Percentiles rank a stretch among this genome's conserved stretches.
Conservation (phyloP, 2,329 filamentous ascomycete genomes). For the Chaetothyriales sp. region DNA sequence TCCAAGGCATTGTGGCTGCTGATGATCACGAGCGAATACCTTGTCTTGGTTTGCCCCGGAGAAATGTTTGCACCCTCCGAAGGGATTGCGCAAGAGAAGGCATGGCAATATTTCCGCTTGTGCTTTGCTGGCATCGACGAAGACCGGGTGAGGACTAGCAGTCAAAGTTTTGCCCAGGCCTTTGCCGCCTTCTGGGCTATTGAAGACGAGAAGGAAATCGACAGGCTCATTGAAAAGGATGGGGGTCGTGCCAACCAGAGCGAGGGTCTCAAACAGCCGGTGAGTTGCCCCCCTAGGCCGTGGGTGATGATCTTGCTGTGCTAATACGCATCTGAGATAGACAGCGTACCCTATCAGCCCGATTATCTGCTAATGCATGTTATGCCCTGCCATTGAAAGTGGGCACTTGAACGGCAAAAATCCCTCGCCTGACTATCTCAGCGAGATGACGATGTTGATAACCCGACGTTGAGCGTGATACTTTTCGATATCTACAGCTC, state of each 20-base stretch:
- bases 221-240: constrained; percentile 40
- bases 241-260: neutral
- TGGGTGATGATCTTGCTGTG: neutral
- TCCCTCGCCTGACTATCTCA: too few relatives aligned
- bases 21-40: constrained; percentile 52
- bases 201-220: constrained; percentile 49
- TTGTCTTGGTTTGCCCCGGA: constrained; percentile 57
- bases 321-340: neutral
- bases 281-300: neutral
- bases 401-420: neutral
- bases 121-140: constrained; percentile 78
- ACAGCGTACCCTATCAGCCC: neutral
- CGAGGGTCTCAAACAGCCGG: neutral
- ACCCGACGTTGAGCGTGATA: too few relatives aligned
- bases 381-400: neutral
- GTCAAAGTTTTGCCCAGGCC: constrained; percentile 50
- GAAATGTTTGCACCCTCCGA: constrained; percentile 55
- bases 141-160: constrained; percentile 48
- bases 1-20: constrained; percentile 54
- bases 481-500: too few relatives aligned
- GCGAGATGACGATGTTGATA: too few relatives aligned
- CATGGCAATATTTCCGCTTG: constrained; percentile 59
- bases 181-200: constrained; percentile 64
- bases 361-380: neutral
- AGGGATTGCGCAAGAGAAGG: constrained; percentile 41